phyloP scores from a whole-genome alignment of 495 filamentous ascomycete genomes.

The Parathielavia appendiculata region DNA sequence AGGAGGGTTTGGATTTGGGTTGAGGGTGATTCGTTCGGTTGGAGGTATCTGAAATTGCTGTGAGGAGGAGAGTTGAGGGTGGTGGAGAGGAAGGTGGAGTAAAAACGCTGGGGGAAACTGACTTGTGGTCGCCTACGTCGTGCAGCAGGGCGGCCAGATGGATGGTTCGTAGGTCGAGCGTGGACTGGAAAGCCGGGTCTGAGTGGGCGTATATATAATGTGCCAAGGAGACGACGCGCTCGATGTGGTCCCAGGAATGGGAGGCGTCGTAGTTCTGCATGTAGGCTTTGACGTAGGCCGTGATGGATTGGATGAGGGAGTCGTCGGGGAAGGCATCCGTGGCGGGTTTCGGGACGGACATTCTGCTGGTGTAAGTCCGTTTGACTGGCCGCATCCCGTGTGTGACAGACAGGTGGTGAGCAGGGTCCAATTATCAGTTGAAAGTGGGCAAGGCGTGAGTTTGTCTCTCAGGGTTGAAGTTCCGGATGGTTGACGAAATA shows the following conservation, averaged over 20 bases:
- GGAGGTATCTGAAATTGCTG: slow-evolving; percentile 46
- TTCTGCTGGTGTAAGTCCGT: background rate
- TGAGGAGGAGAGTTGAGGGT: background rate
- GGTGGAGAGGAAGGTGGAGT: background rate
- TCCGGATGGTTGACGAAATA: too few species aligned
- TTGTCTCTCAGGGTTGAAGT: too few species aligned
- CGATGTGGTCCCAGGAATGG: slow-evolving; percentile 79
- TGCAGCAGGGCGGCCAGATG: slow-evolving; percentile 74
- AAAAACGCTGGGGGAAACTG: background rate
- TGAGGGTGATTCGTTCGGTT: slow-evolving; percentile 45
- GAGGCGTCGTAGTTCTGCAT: slow-evolving; percentile 81
- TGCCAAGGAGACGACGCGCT: slow-evolving; percentile 71
- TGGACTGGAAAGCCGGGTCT: slow-evolving; percentile 36
- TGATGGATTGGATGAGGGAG: slow-evolving; percentile 46
- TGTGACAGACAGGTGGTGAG: too few species aligned
- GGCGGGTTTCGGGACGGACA: background rate
- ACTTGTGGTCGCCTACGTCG: slow-evolving; percentile 81
- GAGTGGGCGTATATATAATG: slow-evolving; percentile 51
- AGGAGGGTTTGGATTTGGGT: slow-evolving; percentile 57
- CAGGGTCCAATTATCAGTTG: too few species aligned
- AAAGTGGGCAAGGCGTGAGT: too few species aligned
- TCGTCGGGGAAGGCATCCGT: slow-evolving; percentile 33
- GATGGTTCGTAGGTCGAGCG: slow-evolving; percentile 51
- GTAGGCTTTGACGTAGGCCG: slow-evolving; percentile 57
- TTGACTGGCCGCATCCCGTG: too few species aligned